Evolutionary conservation across 129 eudicot genomes (phyloP).

Genomic region (Cynara cardunculus): DNA sequence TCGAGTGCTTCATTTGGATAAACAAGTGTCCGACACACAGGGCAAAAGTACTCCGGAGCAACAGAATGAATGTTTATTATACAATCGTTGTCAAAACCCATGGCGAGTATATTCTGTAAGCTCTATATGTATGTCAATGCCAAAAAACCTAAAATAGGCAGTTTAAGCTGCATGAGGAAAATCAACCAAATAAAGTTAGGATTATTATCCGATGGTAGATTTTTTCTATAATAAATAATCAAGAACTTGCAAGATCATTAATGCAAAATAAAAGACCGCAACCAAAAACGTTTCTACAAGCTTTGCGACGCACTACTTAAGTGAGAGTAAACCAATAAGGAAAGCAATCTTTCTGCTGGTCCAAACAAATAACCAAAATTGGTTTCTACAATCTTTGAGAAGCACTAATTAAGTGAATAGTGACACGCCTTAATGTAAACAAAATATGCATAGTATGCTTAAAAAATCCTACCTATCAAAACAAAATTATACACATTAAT

Average conservation of each 20-base stretch:
- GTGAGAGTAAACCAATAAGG: neutral
- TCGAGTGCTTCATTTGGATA: constrained; percentile 93
- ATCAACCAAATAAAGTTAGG: neutral
- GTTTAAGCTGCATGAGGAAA: constrained; percentile 8
- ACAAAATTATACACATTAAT: neutral
- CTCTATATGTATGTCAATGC: neutral
- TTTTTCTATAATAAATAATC: neutral
- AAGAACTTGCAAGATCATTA: neutral
- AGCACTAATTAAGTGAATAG: neutral
- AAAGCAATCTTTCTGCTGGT: neutral
- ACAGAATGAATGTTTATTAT: constrained; percentile 73
- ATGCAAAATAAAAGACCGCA: neutral
- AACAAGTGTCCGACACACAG: constrained; percentile 94
- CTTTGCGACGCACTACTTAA: neutral
- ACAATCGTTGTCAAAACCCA: constrained; percentile 95
- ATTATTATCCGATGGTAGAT: neutral
- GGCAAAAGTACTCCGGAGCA: constrained; percentile 97
- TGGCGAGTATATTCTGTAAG: constrained; percentile 5
- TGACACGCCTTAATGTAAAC: neutral
- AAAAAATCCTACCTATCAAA: neutral
- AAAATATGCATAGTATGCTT: neutral
- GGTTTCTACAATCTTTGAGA: neutral
- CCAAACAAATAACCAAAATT: neutral
- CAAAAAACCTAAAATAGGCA: neutral
- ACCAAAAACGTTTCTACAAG: neutral